Evolutionary conservation across 2,329 filamentous ascomycete genomes (phyloP).

Genomic region (Fusarium poae): DNA sequence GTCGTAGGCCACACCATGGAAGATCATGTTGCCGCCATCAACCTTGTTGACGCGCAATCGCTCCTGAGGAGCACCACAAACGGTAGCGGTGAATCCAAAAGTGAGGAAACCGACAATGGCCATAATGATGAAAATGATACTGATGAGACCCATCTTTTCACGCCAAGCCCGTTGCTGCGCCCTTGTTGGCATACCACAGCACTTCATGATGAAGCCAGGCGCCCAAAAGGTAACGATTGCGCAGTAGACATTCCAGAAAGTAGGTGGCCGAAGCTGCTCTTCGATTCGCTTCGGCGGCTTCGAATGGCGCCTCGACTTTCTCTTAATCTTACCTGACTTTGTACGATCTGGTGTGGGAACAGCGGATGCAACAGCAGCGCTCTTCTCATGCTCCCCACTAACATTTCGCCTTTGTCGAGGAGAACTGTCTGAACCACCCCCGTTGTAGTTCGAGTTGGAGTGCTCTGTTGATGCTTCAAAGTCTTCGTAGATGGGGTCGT

Average conservation of each 20-base stretch:
- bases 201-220: constrained; percentile 84
- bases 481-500: constrained; percentile 88
- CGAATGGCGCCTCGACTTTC: constrained; percentile 61
- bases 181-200: constrained; percentile 86
- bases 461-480: constrained; percentile 73
- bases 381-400: constrained; percentile 53
- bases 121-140: constrained; percentile 90
- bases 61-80: constrained; percentile 79
- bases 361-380: constrained; percentile 45
- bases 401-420: constrained; percentile 54
- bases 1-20: constrained; percentile 92
- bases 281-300: constrained; percentile 66
- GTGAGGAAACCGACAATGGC: constrained; percentile 93
- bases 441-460: constrained; percentile 62
- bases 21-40: constrained; percentile 88
- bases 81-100: constrained; percentile 92
- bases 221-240: constrained; percentile 94
- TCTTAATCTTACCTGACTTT: constrained; percentile 74
- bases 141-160: constrained; percentile 97
- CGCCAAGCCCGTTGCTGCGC: constrained; percentile 94
- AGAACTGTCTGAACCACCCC: constrained; percentile 61
- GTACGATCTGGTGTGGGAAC: constrained; percentile 56
- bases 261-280: constrained; percentile 81
- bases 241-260: constrained; percentile 96
- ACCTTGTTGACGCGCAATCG: constrained; percentile 89